phyloP scores from a whole-genome alignment of 2,329 filamentous ascomycete genomes.

The Fusarium irregulare region DNA sequence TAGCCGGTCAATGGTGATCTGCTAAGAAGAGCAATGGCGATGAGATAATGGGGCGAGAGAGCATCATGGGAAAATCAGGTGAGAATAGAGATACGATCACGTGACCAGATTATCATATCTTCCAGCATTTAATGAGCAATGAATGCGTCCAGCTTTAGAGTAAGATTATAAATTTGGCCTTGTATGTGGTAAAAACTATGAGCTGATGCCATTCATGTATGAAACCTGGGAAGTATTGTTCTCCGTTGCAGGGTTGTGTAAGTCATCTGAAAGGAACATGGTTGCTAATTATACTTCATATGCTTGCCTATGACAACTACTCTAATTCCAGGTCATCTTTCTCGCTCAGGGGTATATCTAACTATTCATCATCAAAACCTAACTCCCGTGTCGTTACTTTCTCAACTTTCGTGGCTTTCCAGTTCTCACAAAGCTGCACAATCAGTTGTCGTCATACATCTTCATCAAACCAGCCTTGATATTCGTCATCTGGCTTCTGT shows the following conservation, averaged over 20 bases:
- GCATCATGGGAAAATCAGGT: conserved; percentile 27
- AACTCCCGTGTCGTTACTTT: not conserved
- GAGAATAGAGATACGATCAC: conserved; percentile 15
- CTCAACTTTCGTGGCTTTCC: not conserved
- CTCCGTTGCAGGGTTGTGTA: not conserved
- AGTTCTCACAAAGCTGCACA: not conserved
- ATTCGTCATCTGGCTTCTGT: conserved; percentile 51
- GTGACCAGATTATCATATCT: not conserved
- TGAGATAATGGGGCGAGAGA: conserved; percentile 3
- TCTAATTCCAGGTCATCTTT: not conserved
- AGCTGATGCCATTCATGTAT: not conserved
- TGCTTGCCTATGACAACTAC: not conserved
- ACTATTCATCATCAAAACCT: not conserved
- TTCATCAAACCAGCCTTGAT: conserved; percentile 55
- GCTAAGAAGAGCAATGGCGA: not conserved
- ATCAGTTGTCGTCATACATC: conserved; percentile 50
- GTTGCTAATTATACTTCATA: not conserved
- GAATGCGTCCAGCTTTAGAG: not conserved
- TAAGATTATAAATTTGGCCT: not conserved
- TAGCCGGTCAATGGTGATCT: not conserved
- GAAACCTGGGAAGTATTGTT: not conserved
- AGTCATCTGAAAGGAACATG: not conserved
- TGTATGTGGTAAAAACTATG: not conserved
- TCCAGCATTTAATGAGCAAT: not conserved
- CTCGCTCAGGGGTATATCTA: conserved; percentile 34